Base-by-base conservation (phyloP, 2,329 filamentous ascomycete genomes). In the Fonsecaea multimorphosa region DNA sequence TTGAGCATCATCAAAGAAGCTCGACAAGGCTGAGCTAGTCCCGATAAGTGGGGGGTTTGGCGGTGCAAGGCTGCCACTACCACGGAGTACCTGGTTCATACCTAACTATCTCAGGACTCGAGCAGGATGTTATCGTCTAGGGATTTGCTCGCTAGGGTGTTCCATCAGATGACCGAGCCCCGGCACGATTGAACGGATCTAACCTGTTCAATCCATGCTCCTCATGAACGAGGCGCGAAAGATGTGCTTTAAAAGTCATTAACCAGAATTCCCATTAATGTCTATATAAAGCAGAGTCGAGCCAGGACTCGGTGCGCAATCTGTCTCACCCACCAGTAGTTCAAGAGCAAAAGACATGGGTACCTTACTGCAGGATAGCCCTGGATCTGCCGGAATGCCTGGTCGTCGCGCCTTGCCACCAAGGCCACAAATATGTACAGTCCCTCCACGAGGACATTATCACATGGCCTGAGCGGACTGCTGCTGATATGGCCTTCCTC, bases 1-100 rank as follows among this genome's bases (percentile, higher is more conserved):
- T 16, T 40, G 1, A n/a, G 38, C 38, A 58, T 24, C 19, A 49
- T 2, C 19, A 16, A 19, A 44, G 16, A 31, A 58, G 56, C n/a
- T 27, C 24, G 49, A 49, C 16, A 34, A 58, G 56, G 56, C 56
- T 58, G 56, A 32, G 27, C 56, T 58, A 32, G 38, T 49, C 56
- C 40, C 8, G 19, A 58, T 49, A 16, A 3, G 38, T 19, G 16
- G 6, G 7, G 5, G 16, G 16, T 2, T 19, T 22, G 7, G 44
- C 19, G 6, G 11, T 12, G 19, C 44, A 49, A 49, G 19, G 44
- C 19, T 49, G 11, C 19, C 19, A 34, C 32, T 12, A 34, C 32
- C n/a, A n/a, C n/a, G n/a, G n/a, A n/a, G n/a, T n/a, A n/a, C n/a
- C n/a, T n/a, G n/a, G n/a, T n/a, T n/a, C n/a, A n/a, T n/a, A n/a